Percentiles rank a stretch among this genome's conserved stretches.
phyloP scores from a whole-genome alignment of 108 stramenopile species.

The Cyclotella baltica region DNA sequence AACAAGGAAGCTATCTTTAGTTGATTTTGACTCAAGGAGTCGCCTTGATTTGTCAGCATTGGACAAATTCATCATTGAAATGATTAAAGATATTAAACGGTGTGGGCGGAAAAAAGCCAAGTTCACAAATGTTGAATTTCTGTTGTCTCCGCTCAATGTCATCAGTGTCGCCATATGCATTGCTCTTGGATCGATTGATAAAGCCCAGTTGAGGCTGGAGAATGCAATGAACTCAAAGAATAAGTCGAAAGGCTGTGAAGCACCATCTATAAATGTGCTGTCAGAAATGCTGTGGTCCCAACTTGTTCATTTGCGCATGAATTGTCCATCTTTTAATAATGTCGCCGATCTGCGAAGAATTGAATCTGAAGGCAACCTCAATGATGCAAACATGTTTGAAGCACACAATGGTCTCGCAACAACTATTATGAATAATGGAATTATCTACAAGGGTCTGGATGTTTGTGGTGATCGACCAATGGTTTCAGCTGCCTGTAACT shows the following conservation, averaged over 20 bases:
- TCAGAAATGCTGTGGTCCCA: constrained; percentile 53
- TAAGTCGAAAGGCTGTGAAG: background rate
- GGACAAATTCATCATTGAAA: constrained; percentile 36
- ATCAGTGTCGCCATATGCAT: constrained; percentile 34
- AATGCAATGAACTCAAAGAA: constrained; percentile 34
- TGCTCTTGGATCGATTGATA: constrained; percentile 37
- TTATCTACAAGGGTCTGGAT: constrained; percentile 24
- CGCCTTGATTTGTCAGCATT: constrained; percentile 30
- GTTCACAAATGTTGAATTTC: constrained; percentile 9
- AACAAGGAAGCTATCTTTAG: background rate
- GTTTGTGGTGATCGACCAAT: constrained; percentile 27
- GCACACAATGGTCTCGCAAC: constrained; percentile 29
- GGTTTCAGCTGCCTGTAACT: background rate
- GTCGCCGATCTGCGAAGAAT: background rate
- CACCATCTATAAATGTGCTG: constrained; percentile 23
- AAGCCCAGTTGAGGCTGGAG: constrained; percentile 45
- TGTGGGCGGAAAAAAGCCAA: constrained; percentile 1
- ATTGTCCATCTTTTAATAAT: constrained; percentile 15
- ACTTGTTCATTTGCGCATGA: constrained; percentile 23
- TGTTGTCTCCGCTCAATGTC: constrained; percentile 37
- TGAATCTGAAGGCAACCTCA: background rate
- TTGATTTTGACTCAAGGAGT: constrained; percentile 26
- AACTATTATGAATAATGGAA: constrained; percentile 17
- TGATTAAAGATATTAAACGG: constrained; percentile 41
- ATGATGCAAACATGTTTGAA: background rate